A percentile compares a stretch with the other conserved stretches of the same genome.
phyloP scores from a whole-genome alignment of 768 basidiomycete genomes.

The Pholiota molesta region DNA sequence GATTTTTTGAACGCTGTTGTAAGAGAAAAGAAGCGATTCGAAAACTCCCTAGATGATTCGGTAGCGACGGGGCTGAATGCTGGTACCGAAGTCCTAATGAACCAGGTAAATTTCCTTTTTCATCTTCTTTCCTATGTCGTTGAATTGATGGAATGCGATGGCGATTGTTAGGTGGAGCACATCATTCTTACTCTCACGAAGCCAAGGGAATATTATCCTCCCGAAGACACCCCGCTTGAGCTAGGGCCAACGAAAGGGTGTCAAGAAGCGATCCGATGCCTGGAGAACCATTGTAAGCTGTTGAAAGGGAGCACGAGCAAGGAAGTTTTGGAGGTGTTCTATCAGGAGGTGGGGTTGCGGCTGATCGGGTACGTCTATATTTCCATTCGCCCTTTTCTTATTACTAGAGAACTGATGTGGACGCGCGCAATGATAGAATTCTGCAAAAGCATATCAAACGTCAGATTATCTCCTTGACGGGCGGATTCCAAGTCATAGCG shows the following conservation, averaged over 20 bases:
- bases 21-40: constrained; percentile 96
- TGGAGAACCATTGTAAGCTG: constrained; percentile 90
- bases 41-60: constrained; percentile 88
- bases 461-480: constrained; percentile 92
- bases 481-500: constrained; percentile 95
- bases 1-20: constrained; percentile 94
- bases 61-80: constrained; percentile 94
- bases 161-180: constrained; percentile 75
- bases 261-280: constrained; percentile 83
- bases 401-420: neutral
- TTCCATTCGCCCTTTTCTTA: no score
- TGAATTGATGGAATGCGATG: neutral
- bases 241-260: constrained; percentile 88
- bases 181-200: constrained; percentile 83
- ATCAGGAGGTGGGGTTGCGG: constrained; percentile 95
- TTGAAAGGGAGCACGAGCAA: constrained; percentile 93
- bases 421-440: constrained; percentile 47
- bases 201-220: constrained; percentile 89
- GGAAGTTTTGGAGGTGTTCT: constrained; percentile 97
- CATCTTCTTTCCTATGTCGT: constrained; percentile 3
- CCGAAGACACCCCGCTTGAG: constrained; percentile 77
- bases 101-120: constrained; percentile 57
- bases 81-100: constrained; percentile 95
- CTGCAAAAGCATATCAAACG: constrained; percentile 96
- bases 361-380: constrained; percentile 70